Percentiles rank a stretch among this genome's conserved stretches.
phyloP scores from a whole-genome alignment of 2,329 filamentous ascomycete genomes.

The Sphaerulina vaccinii region DNA sequence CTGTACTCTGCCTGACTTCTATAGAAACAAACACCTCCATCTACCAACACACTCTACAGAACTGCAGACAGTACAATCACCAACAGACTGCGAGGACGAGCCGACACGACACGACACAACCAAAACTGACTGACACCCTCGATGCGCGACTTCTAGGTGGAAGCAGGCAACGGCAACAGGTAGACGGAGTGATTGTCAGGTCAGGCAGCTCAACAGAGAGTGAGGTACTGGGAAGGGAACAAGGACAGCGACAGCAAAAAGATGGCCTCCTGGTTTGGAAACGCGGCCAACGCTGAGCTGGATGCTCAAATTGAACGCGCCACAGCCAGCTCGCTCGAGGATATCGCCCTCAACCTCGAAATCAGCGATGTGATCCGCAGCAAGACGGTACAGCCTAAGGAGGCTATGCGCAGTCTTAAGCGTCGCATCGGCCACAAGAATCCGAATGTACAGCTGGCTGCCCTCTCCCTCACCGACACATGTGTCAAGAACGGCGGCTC shows the following conservation, averaged over 20 bases:
- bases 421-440: conserved; percentile 95
- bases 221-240: background rate
- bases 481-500: conserved; percentile 97
- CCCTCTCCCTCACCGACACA: conserved; percentile 94
- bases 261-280: conserved; percentile 94
- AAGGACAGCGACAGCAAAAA: background rate
- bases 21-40: too few relatives aligned
- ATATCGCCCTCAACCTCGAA: conserved; percentile 95
- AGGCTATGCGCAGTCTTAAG: conserved; percentile 96
- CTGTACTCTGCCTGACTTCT: too few relatives aligned
- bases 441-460: conserved; percentile 91
- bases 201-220: background rate
- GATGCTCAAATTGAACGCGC: conserved; percentile 97
- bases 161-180: too few relatives aligned
- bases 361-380: conserved; percentile 97
- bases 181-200: too few relatives aligned
- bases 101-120: background rate
- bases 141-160: too few relatives aligned
- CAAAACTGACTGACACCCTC: too few relatives aligned
- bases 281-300: conserved; percentile 78
- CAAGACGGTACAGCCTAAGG: conserved; percentile 94
- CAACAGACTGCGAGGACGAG: too few relatives aligned
- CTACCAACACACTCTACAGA: background rate
- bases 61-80: too few relatives aligned
- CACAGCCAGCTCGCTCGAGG: conserved; percentile 93